Conservation (phyloP, 345 rosid species). For the Linum usitatissimum region DNA sequence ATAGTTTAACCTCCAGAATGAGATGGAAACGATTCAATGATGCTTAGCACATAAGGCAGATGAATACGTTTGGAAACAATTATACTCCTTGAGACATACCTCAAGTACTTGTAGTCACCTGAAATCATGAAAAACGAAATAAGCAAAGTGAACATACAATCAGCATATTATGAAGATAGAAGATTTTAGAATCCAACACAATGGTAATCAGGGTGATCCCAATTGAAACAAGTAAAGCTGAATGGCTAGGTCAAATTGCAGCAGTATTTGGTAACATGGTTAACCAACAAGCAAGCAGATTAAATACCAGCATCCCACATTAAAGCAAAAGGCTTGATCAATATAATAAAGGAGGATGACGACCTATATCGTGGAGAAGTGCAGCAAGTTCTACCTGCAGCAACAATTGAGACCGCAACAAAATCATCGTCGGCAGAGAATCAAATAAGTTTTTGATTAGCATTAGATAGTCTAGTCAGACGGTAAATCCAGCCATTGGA, state of each 20-base stretch:
- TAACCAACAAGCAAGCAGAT: too few relatives aligned
- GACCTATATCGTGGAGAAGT: constrained; percentile 80
- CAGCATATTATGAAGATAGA: neutral
- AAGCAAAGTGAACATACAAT: neutral
- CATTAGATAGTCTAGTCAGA: too few relatives aligned
- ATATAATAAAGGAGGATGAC: neutral
- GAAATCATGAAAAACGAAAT: constrained; percentile 16
- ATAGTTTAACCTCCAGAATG: neutral
- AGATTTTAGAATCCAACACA: neutral
- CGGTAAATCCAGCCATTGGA: too few relatives aligned
- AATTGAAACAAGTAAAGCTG: neutral
- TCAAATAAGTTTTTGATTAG: too few relatives aligned
- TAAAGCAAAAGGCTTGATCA: neutral
- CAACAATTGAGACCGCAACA: constrained; percentile 9
- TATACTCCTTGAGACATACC: constrained; percentile 29
- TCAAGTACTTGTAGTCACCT: constrained; percentile 79
- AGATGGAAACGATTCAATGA: neutral
- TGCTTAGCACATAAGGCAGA: neutral
- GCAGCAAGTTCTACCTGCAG: constrained; percentile 79
- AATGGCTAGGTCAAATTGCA: neutral
- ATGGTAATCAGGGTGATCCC: neutral
- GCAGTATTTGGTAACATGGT: neutral
- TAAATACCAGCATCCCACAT: neutral
- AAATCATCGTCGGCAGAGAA: neutral
- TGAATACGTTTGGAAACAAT: neutral